These are phyloP conservation scores for Schrenkiella parvula DNA, from an alignment of 345 rosid species.

Conservation along the genomic window DNA sequence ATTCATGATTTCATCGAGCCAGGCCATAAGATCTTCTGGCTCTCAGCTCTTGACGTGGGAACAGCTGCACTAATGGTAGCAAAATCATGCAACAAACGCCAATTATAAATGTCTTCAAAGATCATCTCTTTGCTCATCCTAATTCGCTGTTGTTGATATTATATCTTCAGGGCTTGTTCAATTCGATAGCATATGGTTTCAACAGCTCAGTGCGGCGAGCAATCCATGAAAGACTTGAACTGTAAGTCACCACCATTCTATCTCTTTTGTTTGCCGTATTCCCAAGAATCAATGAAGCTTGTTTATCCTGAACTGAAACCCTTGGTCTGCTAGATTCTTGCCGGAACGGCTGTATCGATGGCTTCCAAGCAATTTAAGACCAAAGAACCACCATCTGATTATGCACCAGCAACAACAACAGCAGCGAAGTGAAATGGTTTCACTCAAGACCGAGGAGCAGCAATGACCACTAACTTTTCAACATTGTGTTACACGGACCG, in stretches of 20 bases:
- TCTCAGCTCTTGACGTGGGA: conserved; percentile 84
- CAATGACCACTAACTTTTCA: conserved; percentile 37
- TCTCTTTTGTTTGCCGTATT: background rate
- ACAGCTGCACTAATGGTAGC: conserved; percentile 92
- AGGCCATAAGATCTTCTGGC: conserved; percentile 86
- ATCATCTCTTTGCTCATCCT: conserved; percentile 7
- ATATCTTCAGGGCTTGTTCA: conserved; percentile 74
- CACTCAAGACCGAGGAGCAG: conserved; percentile 63
- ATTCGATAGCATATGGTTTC: conserved; percentile 93
- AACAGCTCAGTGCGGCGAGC: conserved; percentile 90
- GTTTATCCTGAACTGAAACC: background rate
- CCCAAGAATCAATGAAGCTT: background rate
- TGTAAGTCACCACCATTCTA: conserved; percentile 48
- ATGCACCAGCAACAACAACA: conserved; percentile 37
- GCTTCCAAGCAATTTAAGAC: conserved; percentile 49
- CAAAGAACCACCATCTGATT: conserved; percentile 39
- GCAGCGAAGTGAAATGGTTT: conserved; percentile 67
- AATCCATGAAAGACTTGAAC: conserved; percentile 72
- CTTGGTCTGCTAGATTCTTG: conserved; percentile 48
- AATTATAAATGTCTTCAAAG: background rate
- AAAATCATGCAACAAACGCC: conserved; percentile 15
- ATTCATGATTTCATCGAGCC: conserved; percentile 82
- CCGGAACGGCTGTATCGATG: conserved; percentile 68
- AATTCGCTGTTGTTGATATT: background rate
- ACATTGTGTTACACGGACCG: background rate